Evolutionary conservation across 371 early-diverging fungal species (phyloP).

Genomic region (Chytridium lagenaria): DNA sequence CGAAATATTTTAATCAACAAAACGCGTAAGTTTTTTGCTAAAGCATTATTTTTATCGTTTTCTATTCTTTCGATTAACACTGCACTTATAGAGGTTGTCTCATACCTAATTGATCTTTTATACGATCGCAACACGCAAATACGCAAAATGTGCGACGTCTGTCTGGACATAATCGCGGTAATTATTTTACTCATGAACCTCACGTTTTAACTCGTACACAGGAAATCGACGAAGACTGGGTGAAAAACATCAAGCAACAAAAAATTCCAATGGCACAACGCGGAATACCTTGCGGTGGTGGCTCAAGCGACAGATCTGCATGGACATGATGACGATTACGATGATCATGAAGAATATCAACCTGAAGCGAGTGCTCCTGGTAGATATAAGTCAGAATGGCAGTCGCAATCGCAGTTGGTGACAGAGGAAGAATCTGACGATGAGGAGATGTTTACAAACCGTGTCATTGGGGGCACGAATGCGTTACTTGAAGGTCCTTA

Average conservation of each 20-base stretch:
- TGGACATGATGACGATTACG: constrained; percentile 13
- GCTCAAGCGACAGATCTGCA: constrained; percentile 33
- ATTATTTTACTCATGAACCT: constrained; percentile 34
- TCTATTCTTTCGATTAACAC: constrained; percentile 38
- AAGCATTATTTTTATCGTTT: not conserved
- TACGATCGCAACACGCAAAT: constrained; percentile 62
- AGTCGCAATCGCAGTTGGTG: constrained; percentile 10
- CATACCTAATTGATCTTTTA: constrained; percentile 58
- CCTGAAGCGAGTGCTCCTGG: not conserved
- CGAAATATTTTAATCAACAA: constrained; percentile 43
- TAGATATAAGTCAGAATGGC: constrained; percentile 21
- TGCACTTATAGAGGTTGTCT: constrained; percentile 49
- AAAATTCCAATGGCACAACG: constrained; percentile 65
- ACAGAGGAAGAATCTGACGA: not conserved
- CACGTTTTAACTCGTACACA: constrained; percentile 36
- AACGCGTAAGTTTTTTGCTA: constrained; percentile 43
- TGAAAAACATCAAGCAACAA: constrained; percentile 51
- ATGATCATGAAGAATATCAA: not conserved
- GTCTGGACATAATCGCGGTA: constrained; percentile 58
- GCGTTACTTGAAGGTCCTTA: constrained; percentile 48
- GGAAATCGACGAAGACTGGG: constrained; percentile 60
- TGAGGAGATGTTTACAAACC: constrained; percentile 25
- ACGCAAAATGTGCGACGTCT: constrained; percentile 57
- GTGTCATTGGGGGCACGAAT: constrained; percentile 45
- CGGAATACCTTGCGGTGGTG: constrained; percentile 55